Evolutionary conservation across 2,329 filamentous ascomycete species (phyloP), one percentile per base, ranked within the genome.

Genomic region (Aspergillus eucalypticola): DNA sequence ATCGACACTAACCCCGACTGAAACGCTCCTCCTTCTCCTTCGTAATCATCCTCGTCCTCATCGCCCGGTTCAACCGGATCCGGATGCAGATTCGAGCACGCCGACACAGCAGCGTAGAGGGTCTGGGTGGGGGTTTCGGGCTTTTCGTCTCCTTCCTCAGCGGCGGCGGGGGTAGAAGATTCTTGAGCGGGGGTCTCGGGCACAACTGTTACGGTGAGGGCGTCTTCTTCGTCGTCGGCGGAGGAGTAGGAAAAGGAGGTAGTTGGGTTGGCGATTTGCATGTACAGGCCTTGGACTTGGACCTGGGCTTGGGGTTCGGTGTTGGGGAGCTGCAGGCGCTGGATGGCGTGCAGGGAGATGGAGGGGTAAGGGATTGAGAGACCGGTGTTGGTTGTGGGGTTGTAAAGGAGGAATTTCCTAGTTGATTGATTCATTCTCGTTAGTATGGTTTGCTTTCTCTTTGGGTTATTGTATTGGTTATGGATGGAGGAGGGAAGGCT

Each of bases 281-380:
- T 80, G 69, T 81, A 82, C 1, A 82, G 69, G 1, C 79, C 79
- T 65, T 81, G 79, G 29, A 75, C 71, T 60, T 75, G 69, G 25
- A 1, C 8, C 38, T 25, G 79, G 29, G 74, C 71, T 60, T 75
- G 69, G 27, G 2, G 2, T 38, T 51, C 38, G 5, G 67, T 59
- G 32, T 5, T 64, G 23, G 77, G 78, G 46, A 77, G 59, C 7
- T 66, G 75, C 23, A 81, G 73, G 39, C 78, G 74, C 65, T 81
- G 79, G 63, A 81, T 77, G 23, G 80, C 80, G 60, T 82, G 80
- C 3, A 82, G 71, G 19, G 79, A 81, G 65, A 82, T 81, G 41
- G 75, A 74, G 6, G 78, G 80, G 68, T 82, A 82, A 41, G 79
- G 76, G 54, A 82, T 80, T 32, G 79, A 73, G 60, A 82, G 63